phyloP scores from a whole-genome alignment of 805 yeast species.

The Pichia occidentalis region DNA sequence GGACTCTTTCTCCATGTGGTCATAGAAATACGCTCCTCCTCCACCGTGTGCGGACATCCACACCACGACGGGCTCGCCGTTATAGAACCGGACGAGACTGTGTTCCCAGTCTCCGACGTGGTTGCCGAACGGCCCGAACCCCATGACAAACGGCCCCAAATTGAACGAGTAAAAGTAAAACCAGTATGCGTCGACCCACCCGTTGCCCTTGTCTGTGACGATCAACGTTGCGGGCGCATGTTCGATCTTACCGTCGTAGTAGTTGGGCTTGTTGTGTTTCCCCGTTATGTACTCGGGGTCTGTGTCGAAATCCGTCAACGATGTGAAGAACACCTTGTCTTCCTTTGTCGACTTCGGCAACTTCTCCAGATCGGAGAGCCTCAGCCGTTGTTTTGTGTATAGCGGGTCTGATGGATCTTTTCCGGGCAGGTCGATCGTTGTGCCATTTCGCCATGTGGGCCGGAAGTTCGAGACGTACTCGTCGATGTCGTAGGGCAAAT shows the following conservation, averaged over 20 bases:
- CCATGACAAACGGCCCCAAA: slow-evolving; percentile 96
- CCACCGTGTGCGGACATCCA: slow-evolving; percentile 99
- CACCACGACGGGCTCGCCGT: slow-evolving; percentile 72
- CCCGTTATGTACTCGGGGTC: slow-evolving; percentile 90
- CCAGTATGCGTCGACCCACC: slow-evolving; percentile 95
- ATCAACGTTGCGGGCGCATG: slow-evolving; percentile 77
- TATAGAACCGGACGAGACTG: slow-evolving; percentile 73
- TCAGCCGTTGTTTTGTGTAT: slow-evolving; percentile 14
- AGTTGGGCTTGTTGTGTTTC: slow-evolving; percentile 53
- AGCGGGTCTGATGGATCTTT: slow-evolving; percentile 13
- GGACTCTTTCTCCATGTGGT: slow-evolving; percentile 53
- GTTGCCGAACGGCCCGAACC: slow-evolving; percentile 93
- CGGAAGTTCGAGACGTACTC: slow-evolving; percentile 64
- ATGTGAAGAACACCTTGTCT: slow-evolving; percentile 48
- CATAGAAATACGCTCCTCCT: slow-evolving; percentile 80
- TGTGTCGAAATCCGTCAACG: slow-evolving; percentile 60
- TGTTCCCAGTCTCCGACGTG: slow-evolving; percentile 99
- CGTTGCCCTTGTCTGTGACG: slow-evolving; percentile 88
- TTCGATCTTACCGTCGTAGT: slow-evolving; percentile 61
- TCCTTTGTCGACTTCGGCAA: slow-evolving; percentile 29
- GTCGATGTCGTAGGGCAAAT: slow-evolving; percentile 74
- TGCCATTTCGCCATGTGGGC: slow-evolving; percentile 46
- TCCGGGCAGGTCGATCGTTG: slow-evolving; percentile 28
- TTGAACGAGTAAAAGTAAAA: slow-evolving; percentile 92
- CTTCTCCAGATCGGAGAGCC: slow-evolving; percentile 30